phyloP scores from a whole-genome alignment of 257 asterid species.

The Solanum paucissectum region DNA sequence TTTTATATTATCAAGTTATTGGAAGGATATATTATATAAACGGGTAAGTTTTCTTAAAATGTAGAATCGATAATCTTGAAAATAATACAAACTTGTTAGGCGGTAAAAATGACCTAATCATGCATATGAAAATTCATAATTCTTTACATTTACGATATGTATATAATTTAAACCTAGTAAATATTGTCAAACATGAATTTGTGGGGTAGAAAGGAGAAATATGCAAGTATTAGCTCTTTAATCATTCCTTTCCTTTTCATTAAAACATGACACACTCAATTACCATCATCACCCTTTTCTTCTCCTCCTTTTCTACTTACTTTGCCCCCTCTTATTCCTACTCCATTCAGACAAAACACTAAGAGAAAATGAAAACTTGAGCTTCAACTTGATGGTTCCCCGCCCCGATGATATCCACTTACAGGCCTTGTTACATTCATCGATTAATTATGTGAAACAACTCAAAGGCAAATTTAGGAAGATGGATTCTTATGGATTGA shows the following conservation, averaged over 20 bases:
- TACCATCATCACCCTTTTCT: background rate
- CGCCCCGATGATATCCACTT: no score
- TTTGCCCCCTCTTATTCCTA: no score
- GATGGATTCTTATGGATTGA: no score
- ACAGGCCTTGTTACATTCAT: no score
- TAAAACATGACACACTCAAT: background rate
- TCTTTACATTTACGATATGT: background rate
- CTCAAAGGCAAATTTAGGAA: no score
- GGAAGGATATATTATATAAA: background rate
- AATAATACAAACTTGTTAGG: background rate
- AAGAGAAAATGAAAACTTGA: no score
- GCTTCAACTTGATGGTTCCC: no score
- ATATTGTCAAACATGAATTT: background rate
- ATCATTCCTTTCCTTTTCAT: background rate
- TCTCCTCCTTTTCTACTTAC: background rate
- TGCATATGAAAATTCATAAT: background rate
- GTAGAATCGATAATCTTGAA: background rate
- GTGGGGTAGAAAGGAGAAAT: background rate
- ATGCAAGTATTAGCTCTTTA: background rate
- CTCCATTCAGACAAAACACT: no score
- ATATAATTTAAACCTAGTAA: background rate
- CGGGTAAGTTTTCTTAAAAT: background rate
- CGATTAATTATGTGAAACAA: no score
- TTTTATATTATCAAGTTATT: background rate
- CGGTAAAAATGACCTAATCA: background rate